These are phyloP conservation scores for Litsea cubeba DNA, from an alignment of 164 flowering plant genomes.

Conservation along the genomic window DNA sequence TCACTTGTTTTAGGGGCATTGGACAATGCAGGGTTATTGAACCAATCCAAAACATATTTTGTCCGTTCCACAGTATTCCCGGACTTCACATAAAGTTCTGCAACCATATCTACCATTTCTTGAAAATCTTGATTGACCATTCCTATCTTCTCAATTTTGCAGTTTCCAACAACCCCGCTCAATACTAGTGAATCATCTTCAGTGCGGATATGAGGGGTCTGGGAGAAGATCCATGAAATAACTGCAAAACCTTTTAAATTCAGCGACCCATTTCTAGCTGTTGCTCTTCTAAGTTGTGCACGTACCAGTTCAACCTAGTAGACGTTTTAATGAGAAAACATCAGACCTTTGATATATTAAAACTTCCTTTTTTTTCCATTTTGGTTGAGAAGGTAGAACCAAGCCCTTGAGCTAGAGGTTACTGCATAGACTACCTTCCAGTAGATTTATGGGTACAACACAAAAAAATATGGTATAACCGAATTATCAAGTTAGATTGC, in stretches of 20 bases:
- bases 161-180: slow-evolving; percentile 19
- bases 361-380: neutral
- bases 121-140: slow-evolving; percentile 23
- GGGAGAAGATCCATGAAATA: slow-evolving; percentile 33
- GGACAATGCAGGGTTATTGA: slow-evolving; percentile 22
- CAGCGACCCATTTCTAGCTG: slow-evolving; percentile 52
- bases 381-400: neutral
- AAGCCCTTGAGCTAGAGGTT: neutral
- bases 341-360: neutral
- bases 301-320: slow-evolving; percentile 74
- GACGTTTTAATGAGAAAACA: slow-evolving; percentile 4
- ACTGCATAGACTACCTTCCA: neutral
- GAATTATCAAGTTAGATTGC: neutral
- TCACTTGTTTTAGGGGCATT: slow-evolving; percentile 21
- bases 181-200: slow-evolving; percentile 27
- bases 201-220: slow-evolving; percentile 25
- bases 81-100: slow-evolving; percentile 17
- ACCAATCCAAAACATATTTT: slow-evolving; percentile 15
- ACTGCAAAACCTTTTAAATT: slow-evolving; percentile 28
- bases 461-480: neutral
- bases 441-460: neutral
- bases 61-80: slow-evolving; percentile 17
- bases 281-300: slow-evolving; percentile 78
- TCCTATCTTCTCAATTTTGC: slow-evolving; percentile 26
- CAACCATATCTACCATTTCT: slow-evolving; percentile 17